phyloP scores from a whole-genome alignment of 192 early-diverging fungal genomes.

The Chytriomyces sp. region DNA sequence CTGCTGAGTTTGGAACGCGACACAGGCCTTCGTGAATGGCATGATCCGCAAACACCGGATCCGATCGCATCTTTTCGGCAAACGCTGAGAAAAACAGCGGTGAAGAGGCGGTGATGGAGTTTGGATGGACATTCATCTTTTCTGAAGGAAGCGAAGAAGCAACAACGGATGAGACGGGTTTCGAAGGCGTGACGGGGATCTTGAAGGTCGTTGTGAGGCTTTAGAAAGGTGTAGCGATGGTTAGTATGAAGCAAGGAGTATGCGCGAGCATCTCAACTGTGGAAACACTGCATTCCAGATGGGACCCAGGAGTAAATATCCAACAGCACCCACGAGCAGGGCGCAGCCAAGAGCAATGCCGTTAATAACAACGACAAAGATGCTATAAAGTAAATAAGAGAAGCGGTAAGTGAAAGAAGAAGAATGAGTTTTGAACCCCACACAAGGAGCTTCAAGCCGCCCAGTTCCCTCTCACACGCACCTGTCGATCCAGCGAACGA shows the following conservation, averaged over 20 bases:
- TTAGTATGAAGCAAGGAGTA: background rate
- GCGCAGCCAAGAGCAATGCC: background rate
- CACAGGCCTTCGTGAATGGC: conserved; percentile 14
- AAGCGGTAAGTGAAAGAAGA: background rate
- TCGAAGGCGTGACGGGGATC: conserved; percentile 3
- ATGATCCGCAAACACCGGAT: conserved; percentile 1
- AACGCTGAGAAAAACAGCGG: conserved; percentile 22
- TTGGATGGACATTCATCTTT: background rate
- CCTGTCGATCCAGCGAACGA: conserved; percentile 20
- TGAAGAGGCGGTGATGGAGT: conserved; percentile 1
- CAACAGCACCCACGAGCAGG: background rate
- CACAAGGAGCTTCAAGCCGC: background rate
- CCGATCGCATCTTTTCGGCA: conserved; percentile 1
- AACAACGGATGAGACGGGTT: background rate
- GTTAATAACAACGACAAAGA: conserved; percentile 15
- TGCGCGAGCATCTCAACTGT: background rate
- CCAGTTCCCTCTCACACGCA: background rate
- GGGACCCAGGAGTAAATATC: conserved; percentile 9
- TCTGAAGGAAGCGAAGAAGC: background rate
- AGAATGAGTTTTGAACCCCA: conserved; percentile 1
- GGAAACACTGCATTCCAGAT: background rate
- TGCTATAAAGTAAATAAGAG: background rate
- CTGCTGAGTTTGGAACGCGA: conserved; percentile 12
- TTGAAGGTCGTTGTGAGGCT: conserved; percentile 5
- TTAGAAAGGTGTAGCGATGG: background rate